Evolutionary conservation across 768 basidiomycete genomes (phyloP).

Genomic region (Harrya chromipes): DNA sequence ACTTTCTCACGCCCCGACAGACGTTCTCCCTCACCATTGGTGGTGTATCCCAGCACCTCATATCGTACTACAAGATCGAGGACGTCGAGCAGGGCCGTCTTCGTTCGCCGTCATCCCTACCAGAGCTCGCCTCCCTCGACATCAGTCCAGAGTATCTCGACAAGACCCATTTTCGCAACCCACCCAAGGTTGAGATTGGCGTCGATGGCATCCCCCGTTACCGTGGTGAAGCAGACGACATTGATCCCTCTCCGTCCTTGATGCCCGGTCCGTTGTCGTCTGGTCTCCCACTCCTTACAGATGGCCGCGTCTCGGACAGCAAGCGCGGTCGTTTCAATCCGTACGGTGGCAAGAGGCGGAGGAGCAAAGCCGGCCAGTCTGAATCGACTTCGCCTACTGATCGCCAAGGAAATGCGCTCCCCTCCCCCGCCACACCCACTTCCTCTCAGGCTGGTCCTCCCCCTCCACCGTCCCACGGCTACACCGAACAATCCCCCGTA

Average conservation of each 20-base stretch:
- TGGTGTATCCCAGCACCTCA: conserved; percentile 86
- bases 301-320: conserved; percentile 41
- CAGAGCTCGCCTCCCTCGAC: conserved; percentile 81
- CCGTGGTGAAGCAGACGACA: conserved; percentile 78
- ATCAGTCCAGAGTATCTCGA: conserved; percentile 88
- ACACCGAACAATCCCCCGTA: conserved; percentile 26
- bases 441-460: conserved; percentile 21
- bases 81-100: conserved; percentile 89
- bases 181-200: conserved; percentile 84
- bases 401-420: conserved; percentile 19
- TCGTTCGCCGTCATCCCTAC: conserved; percentile 81
- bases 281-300: conserved; percentile 48
- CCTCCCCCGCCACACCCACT: conserved; percentile 32
- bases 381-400: conserved; percentile 33
- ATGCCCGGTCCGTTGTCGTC: conserved; percentile 43
- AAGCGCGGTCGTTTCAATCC: conserved; percentile 48
- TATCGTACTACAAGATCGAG: conserved; percentile 91
- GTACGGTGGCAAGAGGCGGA: conserved; percentile 42
- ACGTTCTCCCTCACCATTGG: conserved; percentile 88
- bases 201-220: conserved; percentile 81
- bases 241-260: conserved; percentile 43
- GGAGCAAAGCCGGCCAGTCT: conserved; percentile 27
- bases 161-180: conserved; percentile 87
- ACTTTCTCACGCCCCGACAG: conserved; percentile 44
- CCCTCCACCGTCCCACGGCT: conserved; percentile 24